Evolutionary conservation across 441 rosid species (phyloP), one percentile per base, ranked within the genome.

Genomic region (Pelargonium myrrhifolium): DNA sequence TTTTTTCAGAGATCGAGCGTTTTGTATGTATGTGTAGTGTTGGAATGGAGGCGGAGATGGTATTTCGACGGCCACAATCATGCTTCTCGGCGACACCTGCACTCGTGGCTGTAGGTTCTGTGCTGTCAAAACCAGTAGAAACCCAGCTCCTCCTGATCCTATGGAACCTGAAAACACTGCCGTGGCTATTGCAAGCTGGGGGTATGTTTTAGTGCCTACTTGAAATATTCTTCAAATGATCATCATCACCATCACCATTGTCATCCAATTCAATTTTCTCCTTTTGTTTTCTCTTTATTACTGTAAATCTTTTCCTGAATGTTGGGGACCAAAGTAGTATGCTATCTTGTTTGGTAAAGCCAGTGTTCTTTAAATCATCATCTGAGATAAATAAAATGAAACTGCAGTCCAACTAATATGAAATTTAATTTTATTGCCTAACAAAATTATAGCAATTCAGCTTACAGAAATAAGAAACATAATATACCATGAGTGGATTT

Each of bases 21-120:
- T 37, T 71, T 43, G 2, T 49, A 53, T 26, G 21, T 12, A 21
- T 74, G 56, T 64, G 67, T 75, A 89, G 96, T 94, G 99, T 79
- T 94, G 99, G 99, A 94, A 92, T 87, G 99, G 99, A 55, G 99
- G 99, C 64, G 91, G 85, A 22, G 99, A 92, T 74, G 99, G 98
- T 64, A 83, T 92, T 78, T 87, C 98, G 18, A 94, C 98, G 0
- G 99, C 98, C 7, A 94, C 98, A 0, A 94, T 89, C 59, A 94
- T 94, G 99, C 80, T 92, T 73, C 92, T 94, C 45, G 99, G 99
- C 47, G 99, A 94, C 72, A 92, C 97, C 42, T 94, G 98, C 78
- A 94, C 99, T 5, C 98, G 98, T 17, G 98, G 99, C 10, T 94
- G 98, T 74, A 83, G 99, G 77, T 94, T 94, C 74, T 94, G 99